Evolutionary conservation across 257 asterid genomes (phyloP).

Genomic region (Ilex aquifolium): DNA sequence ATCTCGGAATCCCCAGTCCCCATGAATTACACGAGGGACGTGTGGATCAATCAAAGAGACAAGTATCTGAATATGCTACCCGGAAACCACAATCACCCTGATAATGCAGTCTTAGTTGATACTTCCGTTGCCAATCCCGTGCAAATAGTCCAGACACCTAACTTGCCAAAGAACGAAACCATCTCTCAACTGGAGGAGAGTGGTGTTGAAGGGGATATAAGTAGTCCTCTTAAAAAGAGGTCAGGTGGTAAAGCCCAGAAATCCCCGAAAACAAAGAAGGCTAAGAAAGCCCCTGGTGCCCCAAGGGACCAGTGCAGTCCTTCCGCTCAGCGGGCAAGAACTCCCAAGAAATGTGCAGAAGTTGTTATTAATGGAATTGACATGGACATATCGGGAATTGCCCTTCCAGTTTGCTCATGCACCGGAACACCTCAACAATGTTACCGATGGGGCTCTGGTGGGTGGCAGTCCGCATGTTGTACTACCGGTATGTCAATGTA

Average conservation of each 20-base stretch:
- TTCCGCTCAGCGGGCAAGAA: slow-evolving; percentile 45
- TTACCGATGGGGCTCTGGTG: slow-evolving; percentile 94
- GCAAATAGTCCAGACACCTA: slow-evolving; percentile 38
- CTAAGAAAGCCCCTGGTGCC: slow-evolving; percentile 45
- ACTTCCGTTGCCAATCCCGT: slow-evolving; percentile 47
- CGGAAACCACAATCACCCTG: slow-evolving; percentile 36
- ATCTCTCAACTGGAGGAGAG: slow-evolving; percentile 30
- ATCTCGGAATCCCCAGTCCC: slow-evolving; percentile 37
- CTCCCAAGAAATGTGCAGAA: slow-evolving; percentile 74
- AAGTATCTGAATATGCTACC: slow-evolving; percentile 36
- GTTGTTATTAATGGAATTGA: slow-evolving; percentile 57
- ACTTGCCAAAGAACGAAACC: slow-evolving; percentile 29
- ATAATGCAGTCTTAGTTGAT: slow-evolving; percentile 51
- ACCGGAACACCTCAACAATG: slow-evolving; percentile 80
- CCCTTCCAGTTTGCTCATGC: slow-evolving; percentile 79
- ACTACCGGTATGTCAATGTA: slow-evolving; percentile 61
- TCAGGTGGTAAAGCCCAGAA: slow-evolving; percentile 31
- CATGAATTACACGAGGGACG: slow-evolving; percentile 33
- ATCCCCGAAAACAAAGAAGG: slow-evolving; percentile 52
- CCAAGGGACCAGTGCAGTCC: slow-evolving; percentile 35
- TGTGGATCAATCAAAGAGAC: slow-evolving; percentile 51
- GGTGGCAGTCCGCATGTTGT: slow-evolving; percentile 95
- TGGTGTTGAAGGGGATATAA: slow-evolving; percentile 41
- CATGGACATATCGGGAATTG: slow-evolving; percentile 72
- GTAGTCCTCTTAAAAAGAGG: slow-evolving; percentile 43